Base-by-base conservation (phyloP, 768 basidiomycete species). In the Termitomyces sp. region DNA sequence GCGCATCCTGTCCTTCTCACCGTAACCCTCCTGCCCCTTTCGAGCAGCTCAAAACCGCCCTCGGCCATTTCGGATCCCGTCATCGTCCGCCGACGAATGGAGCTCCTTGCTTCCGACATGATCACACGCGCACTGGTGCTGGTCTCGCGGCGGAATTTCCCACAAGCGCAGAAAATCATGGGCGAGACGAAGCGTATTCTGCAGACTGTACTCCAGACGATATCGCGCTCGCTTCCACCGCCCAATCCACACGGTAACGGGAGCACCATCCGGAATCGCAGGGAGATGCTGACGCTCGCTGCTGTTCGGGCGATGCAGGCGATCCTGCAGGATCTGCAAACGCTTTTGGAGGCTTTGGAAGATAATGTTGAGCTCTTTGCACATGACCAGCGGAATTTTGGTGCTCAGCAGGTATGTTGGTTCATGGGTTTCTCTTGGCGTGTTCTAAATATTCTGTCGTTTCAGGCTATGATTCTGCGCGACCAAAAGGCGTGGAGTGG, bases 401-500 rank as follows among this genome's bases (percentile, higher is more conserved):
- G 93, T 54, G 95, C 97, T 55, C 97, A 99, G 69, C 97, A 97
- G 85, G 93, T 93, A 60, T 55, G 76, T 71, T 53, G 7, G 31
- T 14, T 43, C 14, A 30, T 23, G 21, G 42, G 58, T 56, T 15
- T 30, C 35, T 14, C 3, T 45, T 1, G 1, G 11, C 30, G 19
- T 54, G 30, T 47, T 21, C 38, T 43, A 9, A 30, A 42, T 42
- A 38, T 15, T 42, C 40, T 58, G 28, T 45, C 21, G 52, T 40
- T 51, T 28, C 61, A 96, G 91, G 96, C 96, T 17, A 95, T 97
- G 86, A 93, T 98, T 55, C 76, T 99, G 12, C 82, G 96, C 26
- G 91, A 95, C 66, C 97, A 99, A 69, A 94, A 93, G 71, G 89
- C 89, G 66, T 98, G 96, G 96, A 97, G 86, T 60, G 85, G 86